Conservation (phyloP, 192 early-diverging fungal genomes). For the Polychytrium aggregatum region DNA sequence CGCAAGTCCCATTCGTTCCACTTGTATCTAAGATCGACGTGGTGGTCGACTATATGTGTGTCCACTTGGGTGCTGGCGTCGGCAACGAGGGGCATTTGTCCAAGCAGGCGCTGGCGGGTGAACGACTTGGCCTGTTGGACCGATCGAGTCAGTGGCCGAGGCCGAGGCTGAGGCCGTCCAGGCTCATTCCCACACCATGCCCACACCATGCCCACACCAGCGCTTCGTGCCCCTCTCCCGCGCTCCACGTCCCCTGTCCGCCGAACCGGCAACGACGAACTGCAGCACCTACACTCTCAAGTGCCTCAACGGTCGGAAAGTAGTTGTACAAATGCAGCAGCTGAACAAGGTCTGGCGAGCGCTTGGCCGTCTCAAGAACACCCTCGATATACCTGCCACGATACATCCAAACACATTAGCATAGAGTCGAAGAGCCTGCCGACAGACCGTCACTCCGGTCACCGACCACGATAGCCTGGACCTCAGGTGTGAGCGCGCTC, state of each 20-base stretch:
- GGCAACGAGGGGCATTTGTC: conserved; percentile 39
- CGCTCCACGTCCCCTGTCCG: too few relatives aligned
- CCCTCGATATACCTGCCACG: conserved; percentile 32
- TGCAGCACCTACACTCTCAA: conserved; percentile 29
- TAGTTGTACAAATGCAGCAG: conserved; percentile 44
- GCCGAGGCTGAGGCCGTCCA: too few relatives aligned
- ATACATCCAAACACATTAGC: neutral
- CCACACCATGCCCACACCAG: too few relatives aligned
- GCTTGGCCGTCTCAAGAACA: conserved; percentile 31
- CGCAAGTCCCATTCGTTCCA: conserved; percentile 56
- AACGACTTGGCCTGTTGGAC: conserved; percentile 29
- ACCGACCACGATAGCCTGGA: too few relatives aligned
- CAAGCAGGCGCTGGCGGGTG: conserved; percentile 36
- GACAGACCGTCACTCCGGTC: too few relatives aligned
- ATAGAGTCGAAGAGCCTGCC: neutral
- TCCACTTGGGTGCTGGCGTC: conserved; percentile 47
- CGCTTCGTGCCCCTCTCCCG: too few relatives aligned
- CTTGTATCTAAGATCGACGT: conserved; percentile 38
- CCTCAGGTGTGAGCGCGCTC: neutral
- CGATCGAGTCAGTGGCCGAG: neutral
- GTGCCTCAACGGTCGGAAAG: conserved; percentile 48
- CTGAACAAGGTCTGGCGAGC: conserved; percentile 33
- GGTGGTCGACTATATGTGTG: conserved; percentile 41
- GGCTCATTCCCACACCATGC: too few relatives aligned
- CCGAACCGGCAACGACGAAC: neutral